Conservation (phyloP, 2,329 filamentous ascomycete genomes). For the Penicillium sp. region DNA sequence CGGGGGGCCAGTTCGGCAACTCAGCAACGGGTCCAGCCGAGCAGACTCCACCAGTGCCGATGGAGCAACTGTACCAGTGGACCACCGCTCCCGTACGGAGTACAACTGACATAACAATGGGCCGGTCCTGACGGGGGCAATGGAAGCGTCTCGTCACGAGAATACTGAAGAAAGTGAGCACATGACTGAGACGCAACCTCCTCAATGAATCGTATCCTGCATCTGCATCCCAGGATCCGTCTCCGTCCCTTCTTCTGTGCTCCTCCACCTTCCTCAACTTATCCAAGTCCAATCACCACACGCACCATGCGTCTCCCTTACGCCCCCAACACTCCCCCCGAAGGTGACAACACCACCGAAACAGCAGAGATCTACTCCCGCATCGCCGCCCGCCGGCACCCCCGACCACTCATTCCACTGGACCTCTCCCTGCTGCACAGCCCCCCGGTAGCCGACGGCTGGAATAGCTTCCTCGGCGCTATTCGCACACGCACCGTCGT, state of each 20-base stretch:
- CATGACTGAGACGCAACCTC: too few relatives aligned
- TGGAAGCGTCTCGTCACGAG: too few relatives aligned
- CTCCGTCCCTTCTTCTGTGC: background rate
- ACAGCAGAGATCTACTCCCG: slow-evolving; percentile 24
- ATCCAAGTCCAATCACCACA: background rate
- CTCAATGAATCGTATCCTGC: background rate
- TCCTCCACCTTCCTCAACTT: background rate
- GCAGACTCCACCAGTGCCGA: background rate
- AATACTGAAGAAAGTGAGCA: too few relatives aligned
- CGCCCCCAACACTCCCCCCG: slow-evolving; percentile 20
- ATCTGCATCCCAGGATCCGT: background rate
- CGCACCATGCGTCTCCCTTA: slow-evolving; percentile 22
- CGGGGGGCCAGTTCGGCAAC: background rate
- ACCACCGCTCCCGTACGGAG: too few relatives aligned
- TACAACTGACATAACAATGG: too few relatives aligned
- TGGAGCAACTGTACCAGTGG: too few relatives aligned
- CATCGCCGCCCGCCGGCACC: slow-evolving; percentile 34
- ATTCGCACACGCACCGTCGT: slow-evolving; percentile 49
- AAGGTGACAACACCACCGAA: slow-evolving; percentile 17
- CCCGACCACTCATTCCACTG: slow-evolving; percentile 66
- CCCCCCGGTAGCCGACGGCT: slow-evolving; percentile 66
- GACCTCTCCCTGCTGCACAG: slow-evolving; percentile 71
- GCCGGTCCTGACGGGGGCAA: too few relatives aligned
- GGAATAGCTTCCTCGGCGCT: slow-evolving; percentile 52
- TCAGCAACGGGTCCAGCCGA: background rate